Percentiles rank a stretch among this genome's conserved stretches.
Evolutionary conservation across 202 grass and related monocot genomes (phyloP).

Genomic region (Dendrocalamus latiflorus): DNA sequence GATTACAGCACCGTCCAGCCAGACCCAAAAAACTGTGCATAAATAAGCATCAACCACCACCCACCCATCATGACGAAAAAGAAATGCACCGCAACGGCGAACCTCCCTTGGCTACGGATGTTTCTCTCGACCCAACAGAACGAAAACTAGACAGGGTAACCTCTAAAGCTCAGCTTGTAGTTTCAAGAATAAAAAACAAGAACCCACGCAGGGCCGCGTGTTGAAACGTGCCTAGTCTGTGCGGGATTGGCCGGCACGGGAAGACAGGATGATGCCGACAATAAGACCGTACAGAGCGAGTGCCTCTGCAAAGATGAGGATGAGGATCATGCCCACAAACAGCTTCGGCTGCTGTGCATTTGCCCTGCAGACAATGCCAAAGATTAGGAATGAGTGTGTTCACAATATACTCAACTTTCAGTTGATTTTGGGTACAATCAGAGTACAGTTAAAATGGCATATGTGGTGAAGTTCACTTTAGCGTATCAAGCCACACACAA

Average conservation of each 20-base stretch:
- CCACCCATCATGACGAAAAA: slow-evolving; percentile 24
- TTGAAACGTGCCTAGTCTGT: slow-evolving; percentile 48
- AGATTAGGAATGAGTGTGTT: not conserved
- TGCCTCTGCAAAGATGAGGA: slow-evolving; percentile 92
- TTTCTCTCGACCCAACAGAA: slow-evolving; percentile 23
- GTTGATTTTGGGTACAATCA: not conserved
- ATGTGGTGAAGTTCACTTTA: no score
- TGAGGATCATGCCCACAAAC: slow-evolving; percentile 98
- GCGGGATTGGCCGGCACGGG: slow-evolving; percentile 88
- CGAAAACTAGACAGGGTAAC: slow-evolving; percentile 33
- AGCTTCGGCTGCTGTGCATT: slow-evolving; percentile 96
- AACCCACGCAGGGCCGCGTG: not conserved
- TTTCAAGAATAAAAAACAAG: slow-evolving; percentile 36
- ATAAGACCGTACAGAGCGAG: slow-evolving; percentile 97
- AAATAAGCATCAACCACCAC: slow-evolving; percentile 21
- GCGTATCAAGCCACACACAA: no score
- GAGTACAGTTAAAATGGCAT: not conserved
- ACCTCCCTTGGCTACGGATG: not conserved
- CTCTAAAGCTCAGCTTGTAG: slow-evolving; percentile 32
- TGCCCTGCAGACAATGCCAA: slow-evolving; percentile 45
- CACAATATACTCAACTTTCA: not conserved
- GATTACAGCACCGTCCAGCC: slow-evolving; percentile 35
- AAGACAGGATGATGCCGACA: slow-evolving; percentile 92
- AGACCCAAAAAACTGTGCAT: slow-evolving; percentile 23
- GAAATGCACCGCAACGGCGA: slow-evolving; percentile 30